phyloP scores from a whole-genome alignment of 208 protist genomes.

The Acanthamoeba quina region DNA sequence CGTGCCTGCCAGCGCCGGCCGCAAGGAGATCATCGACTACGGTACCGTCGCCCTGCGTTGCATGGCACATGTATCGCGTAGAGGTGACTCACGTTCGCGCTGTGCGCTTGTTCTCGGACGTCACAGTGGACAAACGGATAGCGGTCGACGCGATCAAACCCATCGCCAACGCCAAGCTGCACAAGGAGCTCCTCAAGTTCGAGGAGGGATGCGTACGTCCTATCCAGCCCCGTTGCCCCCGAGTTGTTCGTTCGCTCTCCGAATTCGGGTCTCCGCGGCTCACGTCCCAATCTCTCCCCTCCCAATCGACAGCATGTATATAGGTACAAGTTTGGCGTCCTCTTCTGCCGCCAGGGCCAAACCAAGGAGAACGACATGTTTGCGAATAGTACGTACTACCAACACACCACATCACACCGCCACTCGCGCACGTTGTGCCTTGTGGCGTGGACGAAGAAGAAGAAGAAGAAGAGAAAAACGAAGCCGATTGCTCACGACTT shows the following conservation, averaged over 20 bases:
- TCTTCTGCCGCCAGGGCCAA: constrained; percentile 56
- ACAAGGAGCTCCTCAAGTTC: constrained; percentile 57
- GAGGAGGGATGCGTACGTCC: constrained; percentile 58
- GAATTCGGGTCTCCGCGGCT: not conserved
- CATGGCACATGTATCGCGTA: too few species aligned
- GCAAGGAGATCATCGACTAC: constrained; percentile 29
- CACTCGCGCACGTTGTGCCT: not conserved
- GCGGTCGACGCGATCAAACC: not conserved
- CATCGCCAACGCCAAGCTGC: not conserved
- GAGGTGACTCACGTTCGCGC: too few species aligned
- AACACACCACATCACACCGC: not conserved
- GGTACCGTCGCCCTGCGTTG: not conserved
- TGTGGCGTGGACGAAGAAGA: too few species aligned
- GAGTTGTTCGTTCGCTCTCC: too few species aligned
- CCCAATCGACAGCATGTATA: not conserved
- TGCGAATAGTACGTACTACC: not conserved
- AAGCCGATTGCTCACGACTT: not conserved
- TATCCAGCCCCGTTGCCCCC: not conserved
- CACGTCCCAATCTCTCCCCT: not conserved
- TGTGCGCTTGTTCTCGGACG: not conserved
- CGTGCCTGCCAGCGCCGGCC: not conserved
- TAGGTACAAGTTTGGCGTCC: constrained; percentile 77
- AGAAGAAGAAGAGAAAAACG: too few species aligned
- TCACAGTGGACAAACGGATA: constrained; percentile 35
- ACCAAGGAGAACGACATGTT: constrained; percentile 58